phyloP scores from a whole-genome alignment of 192 early-diverging fungal species.

The Chytriomyces confervae region DNA sequence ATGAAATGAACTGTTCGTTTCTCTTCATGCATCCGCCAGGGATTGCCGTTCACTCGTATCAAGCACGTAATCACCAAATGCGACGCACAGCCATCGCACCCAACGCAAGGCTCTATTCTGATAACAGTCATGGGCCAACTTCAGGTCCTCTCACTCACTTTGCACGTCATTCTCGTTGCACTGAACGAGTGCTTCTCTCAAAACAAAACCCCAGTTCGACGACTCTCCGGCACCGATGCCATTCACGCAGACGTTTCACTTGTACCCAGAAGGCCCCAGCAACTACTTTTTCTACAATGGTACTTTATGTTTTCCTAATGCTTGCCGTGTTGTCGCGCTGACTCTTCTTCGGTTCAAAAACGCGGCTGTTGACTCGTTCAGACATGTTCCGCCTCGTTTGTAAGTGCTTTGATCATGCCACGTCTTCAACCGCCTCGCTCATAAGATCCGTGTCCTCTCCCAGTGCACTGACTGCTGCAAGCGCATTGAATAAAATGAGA shows the following conservation, averaged over 20 bases:
- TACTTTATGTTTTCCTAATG: conserved; percentile 19
- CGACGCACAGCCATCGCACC: conserved; percentile 83
- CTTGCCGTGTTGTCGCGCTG: neutral
- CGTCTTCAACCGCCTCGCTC: too few species aligned
- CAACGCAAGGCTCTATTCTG: conserved; percentile 65
- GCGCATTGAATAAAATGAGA: too few species aligned
- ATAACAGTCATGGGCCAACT: conserved; percentile 91
- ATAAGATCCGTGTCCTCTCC: too few species aligned
- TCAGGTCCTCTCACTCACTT: conserved; percentile 54
- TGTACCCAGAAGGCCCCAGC: conserved; percentile 69
- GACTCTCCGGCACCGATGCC: conserved; percentile 79
- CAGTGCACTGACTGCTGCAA: too few species aligned
- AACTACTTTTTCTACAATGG: conserved; percentile 84
- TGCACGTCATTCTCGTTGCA: neutral
- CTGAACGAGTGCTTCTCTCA: neutral
- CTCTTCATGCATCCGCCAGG: conserved; percentile 38
- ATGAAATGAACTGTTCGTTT: neutral
- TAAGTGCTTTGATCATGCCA: neutral
- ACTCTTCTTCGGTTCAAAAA: neutral
- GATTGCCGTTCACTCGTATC: conserved; percentile 79
- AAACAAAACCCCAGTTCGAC: conserved; percentile 60
- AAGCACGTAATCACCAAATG: conserved; percentile 74
- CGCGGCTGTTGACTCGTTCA: neutral
- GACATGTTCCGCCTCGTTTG: conserved; percentile 45
- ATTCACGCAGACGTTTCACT: conserved; percentile 87